These are phyloP conservation scores for Globisporangium paddicum DNA, from an alignment of 352 stramenopile genomes.

Conservation along the genomic window DNA sequence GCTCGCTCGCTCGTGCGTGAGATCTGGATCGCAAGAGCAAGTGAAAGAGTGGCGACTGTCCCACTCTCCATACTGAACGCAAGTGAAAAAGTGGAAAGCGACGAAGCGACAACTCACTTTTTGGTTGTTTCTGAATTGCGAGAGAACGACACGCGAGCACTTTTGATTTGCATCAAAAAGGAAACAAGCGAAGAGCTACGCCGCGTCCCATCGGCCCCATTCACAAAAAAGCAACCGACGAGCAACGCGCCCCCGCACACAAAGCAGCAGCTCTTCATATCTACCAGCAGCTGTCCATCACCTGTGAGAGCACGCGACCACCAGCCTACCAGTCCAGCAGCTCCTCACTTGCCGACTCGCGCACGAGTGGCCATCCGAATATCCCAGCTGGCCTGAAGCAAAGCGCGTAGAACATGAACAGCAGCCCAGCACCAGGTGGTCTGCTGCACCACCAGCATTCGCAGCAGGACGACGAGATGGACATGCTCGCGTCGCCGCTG, in stretches of 20 bases:
- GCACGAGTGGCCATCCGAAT: not conserved
- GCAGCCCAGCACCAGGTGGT: not conserved
- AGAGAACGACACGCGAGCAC: slow-evolving; percentile 6
- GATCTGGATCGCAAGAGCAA: not conserved
- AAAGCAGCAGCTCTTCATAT: no score
- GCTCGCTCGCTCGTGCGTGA: not conserved
- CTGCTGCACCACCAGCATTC: not conserved
- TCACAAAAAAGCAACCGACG: slow-evolving; percentile 2
- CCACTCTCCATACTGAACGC: slow-evolving; percentile 11
- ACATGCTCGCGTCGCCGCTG: slow-evolving; percentile 30
- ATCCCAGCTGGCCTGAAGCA: not conserved
- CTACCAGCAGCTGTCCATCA: no score
- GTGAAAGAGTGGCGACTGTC: slow-evolving; percentile 2
- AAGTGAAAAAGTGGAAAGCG: not conserved
- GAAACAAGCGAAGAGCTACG: not conserved
- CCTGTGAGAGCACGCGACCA: not conserved
- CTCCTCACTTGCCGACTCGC: not conserved
- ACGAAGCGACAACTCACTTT: not conserved
- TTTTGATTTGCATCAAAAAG: slow-evolving; percentile 13
- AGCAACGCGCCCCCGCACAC: not conserved
- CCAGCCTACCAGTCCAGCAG: not conserved
- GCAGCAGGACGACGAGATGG: not conserved
- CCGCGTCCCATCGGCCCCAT: slow-evolving; percentile 5
- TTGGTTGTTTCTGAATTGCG: not conserved
- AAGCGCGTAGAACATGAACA: slow-evolving; percentile 7